phyloP scores from a whole-genome alignment of 2,329 filamentous ascomycete species.

The Lasiodiplodia citricola region DNA sequence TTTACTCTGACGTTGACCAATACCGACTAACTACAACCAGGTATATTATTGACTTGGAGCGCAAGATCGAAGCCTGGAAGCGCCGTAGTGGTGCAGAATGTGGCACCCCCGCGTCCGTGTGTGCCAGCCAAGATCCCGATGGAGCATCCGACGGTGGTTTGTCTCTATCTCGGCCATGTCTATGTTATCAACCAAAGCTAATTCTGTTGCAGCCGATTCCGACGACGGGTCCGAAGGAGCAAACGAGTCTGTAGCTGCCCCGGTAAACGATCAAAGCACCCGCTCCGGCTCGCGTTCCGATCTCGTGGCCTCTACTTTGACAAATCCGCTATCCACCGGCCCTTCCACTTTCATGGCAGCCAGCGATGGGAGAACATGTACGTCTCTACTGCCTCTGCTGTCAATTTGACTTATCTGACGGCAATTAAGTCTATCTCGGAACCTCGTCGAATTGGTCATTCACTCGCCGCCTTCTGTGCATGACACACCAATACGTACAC shows the following conservation, averaged over 20 bases:
- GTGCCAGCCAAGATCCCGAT: neutral
- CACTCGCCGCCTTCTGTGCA: constrained; percentile 54
- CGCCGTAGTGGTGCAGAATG: constrained; percentile 17
- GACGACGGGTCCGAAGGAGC: constrained; percentile 23
- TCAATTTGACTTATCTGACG: no score
- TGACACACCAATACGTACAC: constrained; percentile 55
- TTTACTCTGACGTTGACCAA: neutral
- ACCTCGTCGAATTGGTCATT: constrained; percentile 65
- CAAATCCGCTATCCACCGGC: constrained; percentile 35
- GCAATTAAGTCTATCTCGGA: constrained; percentile 55
- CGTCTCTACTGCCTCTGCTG: neutral
- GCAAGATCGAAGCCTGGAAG: constrained; percentile 34
- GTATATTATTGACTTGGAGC: constrained; percentile 37
- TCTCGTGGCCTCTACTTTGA: constrained; percentile 32
- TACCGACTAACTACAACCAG: constrained; percentile 24
- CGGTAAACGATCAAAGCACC: neutral
- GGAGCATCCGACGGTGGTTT: neutral
- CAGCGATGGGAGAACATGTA: constrained; percentile 28
- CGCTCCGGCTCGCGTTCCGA: neutral
- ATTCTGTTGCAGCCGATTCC: neutral
- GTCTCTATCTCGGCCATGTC: neutral
- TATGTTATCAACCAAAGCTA: neutral
- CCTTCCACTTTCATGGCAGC: constrained; percentile 38
- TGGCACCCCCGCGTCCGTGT: neutral
- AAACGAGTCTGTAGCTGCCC: constrained; percentile 19